Base-by-base conservation (phyloP, 495 filamentous ascomycete species). In the Lophium mytilinum region DNA sequence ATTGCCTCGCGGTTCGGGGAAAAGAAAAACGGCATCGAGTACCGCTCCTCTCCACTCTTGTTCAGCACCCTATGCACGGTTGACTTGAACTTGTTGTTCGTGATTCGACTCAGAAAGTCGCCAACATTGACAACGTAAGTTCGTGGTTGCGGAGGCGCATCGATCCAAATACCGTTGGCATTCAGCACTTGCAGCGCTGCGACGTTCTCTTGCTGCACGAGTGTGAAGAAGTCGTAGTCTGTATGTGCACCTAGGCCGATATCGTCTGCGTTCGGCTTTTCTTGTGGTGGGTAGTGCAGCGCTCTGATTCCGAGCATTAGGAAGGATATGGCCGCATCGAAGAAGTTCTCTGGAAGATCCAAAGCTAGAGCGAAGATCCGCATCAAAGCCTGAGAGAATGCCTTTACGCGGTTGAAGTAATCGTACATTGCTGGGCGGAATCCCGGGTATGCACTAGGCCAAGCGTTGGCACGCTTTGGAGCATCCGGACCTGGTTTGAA, bases 141-240 rank as follows among this genome's bases (percentile, higher is more conserved):
- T 42, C 78, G 43, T 76, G 73, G 58, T 76, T 76, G 54, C 69
- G 74, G 15, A 64, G 56, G 35, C 4, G 67, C 69, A 37, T 52
- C 58, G n/a, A 80, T 73, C 75, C 76, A 79, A 11, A 74, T 68
- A 0, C 75, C 76, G 43, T 76, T 75, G 37, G 73, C 74, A 42
- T 76, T 77, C 1, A 79, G 65, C 0, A 79, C 73, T 54, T 79
- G 76, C 5, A 79, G 57, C 1, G 72, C 76, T 1, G 72, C 71
- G 0, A 66, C 72, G 15, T 72, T 53, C 45, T 69, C 69, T 33
- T 76, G 74, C 1, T 71, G 50, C 17, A 62, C 53, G 1, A 62
- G 43, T 21, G 60, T 62, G 41, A 62, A 62, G 47, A 49, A 57
- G 49, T 50, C 56, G 50, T 68, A 62, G 50, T 62, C 60, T 14